A percentile compares a stretch with the other conserved stretches of the same genome.
Evolutionary conservation across 768 basidiomycete species (phyloP).

Genomic region (Mycena galericulata): DNA sequence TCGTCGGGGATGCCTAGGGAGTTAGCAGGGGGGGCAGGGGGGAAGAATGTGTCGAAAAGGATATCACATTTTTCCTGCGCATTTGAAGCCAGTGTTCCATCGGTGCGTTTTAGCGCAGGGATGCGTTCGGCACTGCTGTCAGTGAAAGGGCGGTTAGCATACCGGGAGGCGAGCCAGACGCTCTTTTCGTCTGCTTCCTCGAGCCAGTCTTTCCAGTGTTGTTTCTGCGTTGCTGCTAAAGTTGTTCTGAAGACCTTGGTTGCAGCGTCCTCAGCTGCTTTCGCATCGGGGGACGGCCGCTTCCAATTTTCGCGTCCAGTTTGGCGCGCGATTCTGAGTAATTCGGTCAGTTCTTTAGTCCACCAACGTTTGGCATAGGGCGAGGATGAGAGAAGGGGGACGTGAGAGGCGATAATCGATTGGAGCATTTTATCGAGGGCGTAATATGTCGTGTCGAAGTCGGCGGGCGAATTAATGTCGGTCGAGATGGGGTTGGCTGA

Average conservation of each 20-base stretch:
- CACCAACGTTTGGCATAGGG: conserved; percentile 2
- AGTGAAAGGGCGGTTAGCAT: neutral
- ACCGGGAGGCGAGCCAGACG: conserved; percentile 36
- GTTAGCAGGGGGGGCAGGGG: neutral
- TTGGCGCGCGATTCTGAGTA: neutral
- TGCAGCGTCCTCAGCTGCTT: neutral
- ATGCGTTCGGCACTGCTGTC: conserved; percentile 15
- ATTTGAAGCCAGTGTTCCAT: neutral
- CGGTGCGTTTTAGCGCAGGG: conserved; percentile 7
- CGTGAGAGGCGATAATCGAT: neutral
- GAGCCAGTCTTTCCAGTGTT: conserved; percentile 42
- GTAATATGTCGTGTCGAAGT: neutral
- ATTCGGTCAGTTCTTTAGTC: neutral
- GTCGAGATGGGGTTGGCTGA: neutral
- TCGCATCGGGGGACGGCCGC: neutral
- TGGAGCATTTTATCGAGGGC: neutral
- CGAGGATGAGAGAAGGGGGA: neutral
- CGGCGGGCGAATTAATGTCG: neutral
- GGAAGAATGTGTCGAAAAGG: neutral
- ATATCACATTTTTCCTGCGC: neutral
- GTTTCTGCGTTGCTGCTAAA: conserved; percentile 7
- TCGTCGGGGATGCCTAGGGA: neutral
- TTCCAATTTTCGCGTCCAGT: neutral
- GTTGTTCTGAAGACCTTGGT: neutral
- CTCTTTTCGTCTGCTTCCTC: conserved; percentile 26